Evolutionary conservation across 192 early-diverging fungal species (phyloP), one percentile per base, ranked within the genome.

Genomic region (Backusella westeae): DNA sequence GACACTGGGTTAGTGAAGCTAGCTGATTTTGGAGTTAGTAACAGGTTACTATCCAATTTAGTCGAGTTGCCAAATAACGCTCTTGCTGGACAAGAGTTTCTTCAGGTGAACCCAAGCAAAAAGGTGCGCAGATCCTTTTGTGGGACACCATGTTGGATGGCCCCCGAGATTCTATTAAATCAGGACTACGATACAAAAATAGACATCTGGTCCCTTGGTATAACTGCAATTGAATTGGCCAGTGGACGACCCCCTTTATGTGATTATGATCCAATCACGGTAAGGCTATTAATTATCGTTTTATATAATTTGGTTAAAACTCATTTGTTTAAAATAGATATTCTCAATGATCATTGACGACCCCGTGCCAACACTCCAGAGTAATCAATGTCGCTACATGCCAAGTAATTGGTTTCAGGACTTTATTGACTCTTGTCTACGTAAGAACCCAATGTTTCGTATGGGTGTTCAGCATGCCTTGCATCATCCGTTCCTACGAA

Each of bases 131-230:
- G 88, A 69, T 88, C 88, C 1, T 92, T 92, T 88, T 88, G 90
- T 0, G 90, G 90, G 4, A 89, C 90, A 6, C 90, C 90, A 0
- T 91, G 89, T 46, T 89, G 88, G 88, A 83, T 86, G 79, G 82
- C 85, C 5, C 85, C 85, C 12, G 85, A 86, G 42, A 77, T 86
- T 29, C 46, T 86, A 38, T 56, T 41, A 42, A 69, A 78, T 14
- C 59, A 78, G 39, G 67, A 59, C 15, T 86, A 86, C 49, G 84
- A 85, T 38, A 77, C 75, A 67, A 86, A 85, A 75, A 79, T 85
- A 5, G 85, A 86, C 70, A 72, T 86, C 15, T 86, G 85, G 85
- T 78, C 82, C 19, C 66, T 86, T 8, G 85, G 84, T 9, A 85
- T 86, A n/a, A 81, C 80, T 5, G 77, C 79, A 6, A 74, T 85